Percentiles rank a stretch among this genome's conserved stretches.
phyloP scores from a whole-genome alignment of 1,284 basidiomycete species.

The Ustilago nuda region DNA sequence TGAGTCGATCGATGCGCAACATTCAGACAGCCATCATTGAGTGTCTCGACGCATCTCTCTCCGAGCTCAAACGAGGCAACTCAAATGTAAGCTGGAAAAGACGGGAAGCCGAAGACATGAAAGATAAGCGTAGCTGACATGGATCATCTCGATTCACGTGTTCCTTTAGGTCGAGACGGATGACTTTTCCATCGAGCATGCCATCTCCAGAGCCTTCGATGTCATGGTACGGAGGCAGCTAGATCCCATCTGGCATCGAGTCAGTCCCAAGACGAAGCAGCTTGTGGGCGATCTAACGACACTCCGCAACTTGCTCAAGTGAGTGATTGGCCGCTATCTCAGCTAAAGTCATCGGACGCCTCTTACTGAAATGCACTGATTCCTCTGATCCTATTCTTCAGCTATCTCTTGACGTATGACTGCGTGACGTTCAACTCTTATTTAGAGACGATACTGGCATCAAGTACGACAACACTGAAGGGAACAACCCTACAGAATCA shows the following conservation, averaged over 20 bases:
- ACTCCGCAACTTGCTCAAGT: slow-evolving; percentile 85
- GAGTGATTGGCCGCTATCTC: slow-evolving; percentile 63
- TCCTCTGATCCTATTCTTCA: slow-evolving; percentile 63
- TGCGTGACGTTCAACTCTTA: slow-evolving; percentile 90
- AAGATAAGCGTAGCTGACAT: not conserved
- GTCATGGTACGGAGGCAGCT: slow-evolving; percentile 87
- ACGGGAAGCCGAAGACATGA: not conserved
- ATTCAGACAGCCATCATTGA: slow-evolving; percentile 93
- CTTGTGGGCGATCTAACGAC: slow-evolving; percentile 89
- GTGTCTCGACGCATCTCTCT: slow-evolving; percentile 90
- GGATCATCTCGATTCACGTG: not conserved
- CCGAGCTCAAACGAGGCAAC: slow-evolving; percentile 90
- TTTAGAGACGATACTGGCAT: slow-evolving; percentile 87
- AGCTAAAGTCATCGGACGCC: not conserved
- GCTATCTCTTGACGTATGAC: slow-evolving; percentile 90
- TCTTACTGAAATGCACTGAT: slow-evolving; percentile 2
- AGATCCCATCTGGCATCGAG: slow-evolving; percentile 95
- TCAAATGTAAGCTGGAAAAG: slow-evolving; percentile 74
- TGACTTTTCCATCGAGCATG: slow-evolving; percentile 90
- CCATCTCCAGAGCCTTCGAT: slow-evolving; percentile 95
- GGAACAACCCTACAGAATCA: slow-evolving; percentile 73
- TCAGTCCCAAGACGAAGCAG: slow-evolving; percentile 89
- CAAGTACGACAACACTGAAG: slow-evolving; percentile 73
- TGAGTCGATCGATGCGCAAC: slow-evolving; percentile 86
- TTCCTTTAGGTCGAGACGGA: slow-evolving; percentile 84